Evolutionary conservation across 345 rosid species (phyloP), one percentile per base, ranked within the genome.

Genomic region (Fremontodendron californicum): DNA sequence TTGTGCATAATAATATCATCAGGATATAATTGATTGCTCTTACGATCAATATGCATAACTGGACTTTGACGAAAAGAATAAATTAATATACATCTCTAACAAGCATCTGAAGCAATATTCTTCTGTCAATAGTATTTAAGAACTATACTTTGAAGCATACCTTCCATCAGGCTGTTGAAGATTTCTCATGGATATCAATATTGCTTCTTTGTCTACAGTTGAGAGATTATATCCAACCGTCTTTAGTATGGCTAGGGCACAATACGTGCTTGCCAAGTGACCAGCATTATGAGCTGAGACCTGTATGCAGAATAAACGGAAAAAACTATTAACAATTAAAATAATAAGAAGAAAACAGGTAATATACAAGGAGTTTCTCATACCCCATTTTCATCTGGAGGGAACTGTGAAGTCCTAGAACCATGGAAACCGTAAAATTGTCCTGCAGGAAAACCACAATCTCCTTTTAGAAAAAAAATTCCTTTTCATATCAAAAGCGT

Each of bases 91-190:
- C 33, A 62, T 62, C 40, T 11, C 21, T 6, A 15, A 2, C 49
- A n/a, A 40, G 69, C 69, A 43, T 10, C 37, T 3, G 15, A 19
- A 54, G n/a, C 63, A 75, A 52, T 61, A 31, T 46, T 62, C 4
- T 31, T 25, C 7, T 0, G 37, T 52, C 61, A 68, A 23, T 33
- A 29, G 61, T 48, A 78, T 40, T 51, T 16, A 75, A 33, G 48
- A 77, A 75, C 8, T 27, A 35, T 4, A n/a, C 31, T 15, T 16
- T 19, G 73, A 21, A 39, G 21, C 78, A 60, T 86, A 93, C 97
- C 98, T 92, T 75, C 99, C 98, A 87, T 93, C 90, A 49, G 88
- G 86, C 82, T 86, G 93, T 78, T 96, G 99, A 67, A 93, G 96
- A 77, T 87, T 92, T 83, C 84, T 92, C 93, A 96, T 79, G 23